phyloP scores from a whole-genome alignment of 495 filamentous ascomycete genomes.

The Trichoderma parareesei region DNA sequence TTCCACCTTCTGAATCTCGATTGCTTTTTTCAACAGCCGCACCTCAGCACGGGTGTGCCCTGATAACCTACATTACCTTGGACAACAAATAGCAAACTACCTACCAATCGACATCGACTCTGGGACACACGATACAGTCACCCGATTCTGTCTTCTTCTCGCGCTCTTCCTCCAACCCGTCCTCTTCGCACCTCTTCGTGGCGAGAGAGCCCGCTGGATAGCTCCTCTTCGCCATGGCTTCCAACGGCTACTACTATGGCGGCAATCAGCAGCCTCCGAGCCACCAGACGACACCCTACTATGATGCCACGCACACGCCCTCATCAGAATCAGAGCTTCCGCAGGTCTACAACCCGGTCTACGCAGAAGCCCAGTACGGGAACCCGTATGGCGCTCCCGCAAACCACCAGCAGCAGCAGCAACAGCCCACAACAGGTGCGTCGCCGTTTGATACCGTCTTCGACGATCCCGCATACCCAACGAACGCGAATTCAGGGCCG shows the following conservation, averaged over 20 bases:
- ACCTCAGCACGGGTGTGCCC: too few species aligned
- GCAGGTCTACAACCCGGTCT: slow-evolving; percentile 18
- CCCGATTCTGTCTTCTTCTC: background rate
- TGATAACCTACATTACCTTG: too few species aligned
- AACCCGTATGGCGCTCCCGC: slow-evolving; percentile 10
- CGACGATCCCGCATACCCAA: slow-evolving; percentile 54
- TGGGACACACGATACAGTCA: background rate
- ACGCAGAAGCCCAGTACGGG: slow-evolving; percentile 12
- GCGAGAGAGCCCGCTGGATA: slow-evolving; percentile 1
- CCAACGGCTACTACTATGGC: slow-evolving; percentile 13
- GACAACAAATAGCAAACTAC: too few species aligned
- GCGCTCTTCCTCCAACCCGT: background rate
- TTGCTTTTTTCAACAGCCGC: too few species aligned
- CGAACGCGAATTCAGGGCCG: slow-evolving; percentile 29
- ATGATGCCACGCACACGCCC: slow-evolving; percentile 8
- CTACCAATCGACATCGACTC: too few species aligned
- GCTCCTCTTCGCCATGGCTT: slow-evolving; percentile 10
- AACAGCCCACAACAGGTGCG: slow-evolving; percentile 13
- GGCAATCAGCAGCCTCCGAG: background rate
- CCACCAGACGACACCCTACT: background rate
- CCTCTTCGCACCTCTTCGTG: background rate
- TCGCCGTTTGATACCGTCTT: slow-evolving; percentile 51
- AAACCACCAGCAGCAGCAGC: slow-evolving; percentile 9
- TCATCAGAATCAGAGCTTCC: slow-evolving; percentile 9
- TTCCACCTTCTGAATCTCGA: background rate